Base-by-base conservation (phyloP, 1,284 basidiomycete species). In the Ceratobasidium papillatum region DNA sequence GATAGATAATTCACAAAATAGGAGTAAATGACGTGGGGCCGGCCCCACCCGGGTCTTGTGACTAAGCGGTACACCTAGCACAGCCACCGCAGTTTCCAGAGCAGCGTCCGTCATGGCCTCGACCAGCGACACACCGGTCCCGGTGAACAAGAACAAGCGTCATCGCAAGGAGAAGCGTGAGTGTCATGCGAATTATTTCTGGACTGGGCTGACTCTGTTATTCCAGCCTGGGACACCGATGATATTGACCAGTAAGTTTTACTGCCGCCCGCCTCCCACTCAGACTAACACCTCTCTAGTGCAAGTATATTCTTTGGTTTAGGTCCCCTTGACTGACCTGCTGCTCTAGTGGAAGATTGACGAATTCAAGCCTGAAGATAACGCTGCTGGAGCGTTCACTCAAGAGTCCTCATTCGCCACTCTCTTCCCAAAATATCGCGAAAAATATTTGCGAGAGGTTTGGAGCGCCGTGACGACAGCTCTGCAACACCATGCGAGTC, bases 331-430 rank as follows among this genome's bases (percentile, higher is more conserved):
- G 17, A 27, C 47, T 58, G 14, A 61, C 74, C 54, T 12, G 30
- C 36, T 47, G 14, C 51, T 32, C 30, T 78, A 94, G 92, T 98
- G 97, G 97, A 95, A 94, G 83, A 85, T 98, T 52, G 92, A 96
- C 25, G 82, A 90, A 19, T 97, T 99, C 84, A 83, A 86, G 72
- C 84, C 87, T 2, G 84, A 83, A 25, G 93, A 97, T 81, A 95
- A 94, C 82, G 91, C 91, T 79, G 89, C 86, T 7, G 91, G 91
- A 0, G 88, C 95, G 0, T 95, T 99, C 83, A 87, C 91, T 3
- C 96, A 99, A 82, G 98, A 99, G 84, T 96, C 94, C 8, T 96
- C 94, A 0, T 99, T 99, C 80, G 96, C 98, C 2, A 98, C 98
- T 0, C 89, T 99, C 8, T 99, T 99, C 83, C 98, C 98, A 36